Conservation (phyloP, 331 rosid genomes). For the Acacia concinna region DNA sequence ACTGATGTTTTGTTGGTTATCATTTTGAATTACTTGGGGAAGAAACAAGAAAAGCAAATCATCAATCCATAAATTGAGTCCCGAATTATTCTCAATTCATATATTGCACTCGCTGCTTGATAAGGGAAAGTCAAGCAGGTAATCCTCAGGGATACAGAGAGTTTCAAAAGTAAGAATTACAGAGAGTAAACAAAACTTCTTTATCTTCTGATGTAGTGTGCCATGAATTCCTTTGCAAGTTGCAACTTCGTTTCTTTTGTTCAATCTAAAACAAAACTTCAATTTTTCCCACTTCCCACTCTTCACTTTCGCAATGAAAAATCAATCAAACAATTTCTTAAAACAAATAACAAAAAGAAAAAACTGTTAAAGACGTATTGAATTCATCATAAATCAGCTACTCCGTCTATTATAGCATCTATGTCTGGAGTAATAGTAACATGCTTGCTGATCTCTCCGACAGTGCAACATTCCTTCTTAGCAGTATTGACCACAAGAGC, state of each 20-base stretch:
- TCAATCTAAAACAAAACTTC: not conserved
- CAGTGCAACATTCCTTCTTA: conserved; percentile 56
- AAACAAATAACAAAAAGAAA: not conserved
- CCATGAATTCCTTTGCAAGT: not conserved
- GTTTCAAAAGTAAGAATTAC: not conserved
- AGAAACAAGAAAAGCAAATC: not conserved
- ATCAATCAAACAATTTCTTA: not conserved
- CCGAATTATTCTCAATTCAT: not conserved
- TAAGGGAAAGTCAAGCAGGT: not conserved
- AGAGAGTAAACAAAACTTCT: not conserved
- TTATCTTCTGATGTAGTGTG: not conserved
- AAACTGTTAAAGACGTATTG: conserved; percentile 13
- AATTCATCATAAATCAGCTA: conserved; percentile 47
- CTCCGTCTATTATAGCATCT: conserved; percentile 49
- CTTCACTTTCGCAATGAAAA: not conserved
- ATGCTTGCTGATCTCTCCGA: conserved; percentile 71
- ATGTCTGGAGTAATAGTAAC: conserved; percentile 64
- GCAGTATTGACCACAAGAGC: conserved; percentile 58
- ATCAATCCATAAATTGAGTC: not conserved
- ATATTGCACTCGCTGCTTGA: not conserved
- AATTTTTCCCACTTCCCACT: not conserved
- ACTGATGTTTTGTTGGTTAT: not conserved
- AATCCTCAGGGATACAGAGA: not conserved
- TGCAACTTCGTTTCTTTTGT: not conserved
- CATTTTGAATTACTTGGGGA: not conserved